These are phyloP conservation scores for Filobasidium wieringae DNA, from an alignment of 768 basidiomycete species.

Conservation along the genomic window DNA sequence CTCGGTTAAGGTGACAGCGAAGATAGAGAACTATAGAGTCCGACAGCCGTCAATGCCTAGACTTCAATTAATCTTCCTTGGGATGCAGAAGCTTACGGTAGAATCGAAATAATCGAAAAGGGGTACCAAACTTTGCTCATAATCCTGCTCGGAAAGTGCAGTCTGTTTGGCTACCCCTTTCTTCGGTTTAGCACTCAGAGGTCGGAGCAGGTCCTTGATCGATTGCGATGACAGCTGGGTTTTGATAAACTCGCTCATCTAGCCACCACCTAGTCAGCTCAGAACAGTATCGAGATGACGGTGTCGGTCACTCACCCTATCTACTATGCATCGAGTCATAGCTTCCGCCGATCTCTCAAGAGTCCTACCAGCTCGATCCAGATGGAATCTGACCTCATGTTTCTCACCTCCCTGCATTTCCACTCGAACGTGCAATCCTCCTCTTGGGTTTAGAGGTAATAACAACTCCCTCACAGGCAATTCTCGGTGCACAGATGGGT, in stretches of 20 bases:
- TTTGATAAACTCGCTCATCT: slow-evolving; percentile 30
- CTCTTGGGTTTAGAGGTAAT: slow-evolving; percentile 30
- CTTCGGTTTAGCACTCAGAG: slow-evolving; percentile 31
- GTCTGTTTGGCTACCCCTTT: slow-evolving; percentile 14
- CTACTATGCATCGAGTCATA: slow-evolving; percentile 31
- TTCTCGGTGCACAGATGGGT: slow-evolving; percentile 23
- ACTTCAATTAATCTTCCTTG: too few species aligned
- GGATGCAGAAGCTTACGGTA: slow-evolving; percentile 21
- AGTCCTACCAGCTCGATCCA: slow-evolving; percentile 21
- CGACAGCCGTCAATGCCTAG: neutral
- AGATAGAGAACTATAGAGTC: slow-evolving; percentile 31
- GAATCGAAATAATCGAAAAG: slow-evolving; percentile 35
- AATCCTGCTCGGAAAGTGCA: slow-evolving; percentile 21
- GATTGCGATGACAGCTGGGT: slow-evolving; percentile 15
- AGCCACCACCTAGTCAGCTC: too few species aligned
- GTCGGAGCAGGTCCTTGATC: slow-evolving; percentile 21
- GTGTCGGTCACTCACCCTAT: slow-evolving; percentile 8
- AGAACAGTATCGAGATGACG: too few species aligned
- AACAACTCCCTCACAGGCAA: slow-evolving; percentile 23
- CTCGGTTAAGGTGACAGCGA: slow-evolving; percentile 27
- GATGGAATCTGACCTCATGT: slow-evolving; percentile 30
- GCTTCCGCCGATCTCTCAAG: slow-evolving; percentile 28
- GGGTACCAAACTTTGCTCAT: slow-evolving; percentile 27
- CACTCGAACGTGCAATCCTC: slow-evolving; percentile 26
- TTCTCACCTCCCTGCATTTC: slow-evolving; percentile 30